Evolutionary conservation across 257 asterid genomes (phyloP).

Genomic region (Verbascum thapsus): DNA sequence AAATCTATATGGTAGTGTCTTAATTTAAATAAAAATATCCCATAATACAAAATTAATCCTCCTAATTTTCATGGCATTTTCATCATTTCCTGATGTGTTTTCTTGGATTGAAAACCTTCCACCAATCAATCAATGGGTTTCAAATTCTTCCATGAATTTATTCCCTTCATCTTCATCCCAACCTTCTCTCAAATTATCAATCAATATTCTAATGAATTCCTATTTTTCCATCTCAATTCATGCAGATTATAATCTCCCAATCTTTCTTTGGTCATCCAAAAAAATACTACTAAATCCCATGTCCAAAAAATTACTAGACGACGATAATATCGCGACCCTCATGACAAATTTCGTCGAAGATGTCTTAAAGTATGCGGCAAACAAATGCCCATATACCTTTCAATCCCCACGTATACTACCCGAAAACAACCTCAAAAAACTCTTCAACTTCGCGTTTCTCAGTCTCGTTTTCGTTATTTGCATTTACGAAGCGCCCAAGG

Average conservation of each 20-base stretch:
- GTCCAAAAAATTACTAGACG: conserved; percentile 34
- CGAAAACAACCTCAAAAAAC: conserved; percentile 33
- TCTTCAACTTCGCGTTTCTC: conserved; percentile 65
- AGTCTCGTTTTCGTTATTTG: conserved; percentile 63
- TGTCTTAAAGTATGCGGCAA: conserved; percentile 48
- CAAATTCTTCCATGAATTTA: conserved; percentile 45
- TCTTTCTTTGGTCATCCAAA: conserved; percentile 79
- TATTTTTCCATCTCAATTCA: conserved; percentile 47
- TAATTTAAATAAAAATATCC: conserved; percentile 33
- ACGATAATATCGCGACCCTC: conserved; percentile 28
- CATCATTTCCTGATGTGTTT: conserved; percentile 56
- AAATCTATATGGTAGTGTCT: conserved; percentile 10
- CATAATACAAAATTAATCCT: background rate
- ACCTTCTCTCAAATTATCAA: conserved; percentile 66
- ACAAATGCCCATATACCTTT: conserved; percentile 30
- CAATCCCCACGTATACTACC: conserved; percentile 36
- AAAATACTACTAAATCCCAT: conserved; percentile 25
- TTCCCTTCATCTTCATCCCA: conserved; percentile 51
- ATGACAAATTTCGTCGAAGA: conserved; percentile 50
- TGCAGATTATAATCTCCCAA: conserved; percentile 60
- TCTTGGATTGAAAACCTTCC: conserved; percentile 68
- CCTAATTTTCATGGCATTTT: conserved; percentile 34
- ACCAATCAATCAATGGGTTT: conserved; percentile 50
- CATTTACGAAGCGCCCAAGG: conserved; percentile 76
- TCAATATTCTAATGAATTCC: conserved; percentile 41